Evolutionary conservation across 2,329 filamentous ascomycete species (phyloP), one percentile per base, ranked within the genome.

Genomic region (Trichoderma atroviride): DNA sequence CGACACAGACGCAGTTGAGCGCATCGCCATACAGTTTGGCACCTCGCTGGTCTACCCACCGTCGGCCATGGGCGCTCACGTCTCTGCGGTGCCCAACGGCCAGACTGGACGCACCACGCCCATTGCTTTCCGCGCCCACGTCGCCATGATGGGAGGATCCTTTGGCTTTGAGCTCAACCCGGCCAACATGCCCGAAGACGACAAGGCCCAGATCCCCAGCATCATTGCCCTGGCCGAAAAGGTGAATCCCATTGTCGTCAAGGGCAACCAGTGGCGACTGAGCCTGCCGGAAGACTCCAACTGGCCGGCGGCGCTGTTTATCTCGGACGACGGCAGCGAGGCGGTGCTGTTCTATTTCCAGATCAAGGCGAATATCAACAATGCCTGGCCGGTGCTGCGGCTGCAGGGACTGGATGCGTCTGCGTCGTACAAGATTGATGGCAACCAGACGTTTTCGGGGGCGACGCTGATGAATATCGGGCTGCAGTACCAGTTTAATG

Each of bases 91-190:
- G 0, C 88, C 88, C 1, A 91, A 90, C 72, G 83, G 84, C 0
- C 78, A 87, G 40, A 89, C 87, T 0, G 77, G 81, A 0, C 86
- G 88, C 24, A 85, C 82, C 1, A 85, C 85, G 1, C 84, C 88
- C 0, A 81, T 91, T 14, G 76, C 77, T 1, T 90, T 91, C 79
- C 87, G 89, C 40, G 87, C 86, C 0, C 88, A 90, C 68, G 88
- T 91, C 0, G 89, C 89, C 6, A 87, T 90, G 81, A 90, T 90
- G 88, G 89, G 89, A 68, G 88, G 88, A 2, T 89, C 87, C 0
- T 91, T 91, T 72, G 89, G 89, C 0, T 83, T 91, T 13, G 88
- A 91, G 75, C 82, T 91, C 9, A 83, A 90, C 74, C 89, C 88
- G 0, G 79, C 78, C 0, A 80, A 84, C 9, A 82, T 89, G 6